phyloP scores from a whole-genome alignment of 2,329 filamentous ascomycete species.

The Colletotrichum sp. region DNA sequence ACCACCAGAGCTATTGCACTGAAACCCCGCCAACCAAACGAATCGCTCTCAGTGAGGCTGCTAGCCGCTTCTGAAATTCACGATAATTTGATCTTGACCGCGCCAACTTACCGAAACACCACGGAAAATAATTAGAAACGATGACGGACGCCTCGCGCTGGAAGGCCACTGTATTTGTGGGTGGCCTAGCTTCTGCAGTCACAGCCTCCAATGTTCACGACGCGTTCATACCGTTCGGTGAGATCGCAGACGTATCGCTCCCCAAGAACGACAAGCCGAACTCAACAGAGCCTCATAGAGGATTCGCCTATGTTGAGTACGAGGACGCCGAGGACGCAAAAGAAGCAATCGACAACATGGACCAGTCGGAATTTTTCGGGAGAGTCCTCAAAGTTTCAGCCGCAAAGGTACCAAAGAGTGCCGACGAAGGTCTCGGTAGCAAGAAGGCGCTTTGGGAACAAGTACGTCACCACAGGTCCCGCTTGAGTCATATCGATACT shows the following conservation, averaged over 20 bases:
- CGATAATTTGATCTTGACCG: background rate
- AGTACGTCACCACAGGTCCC: slow-evolving; percentile 56
- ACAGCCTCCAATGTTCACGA: slow-evolving; percentile 79
- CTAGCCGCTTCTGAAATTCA: background rate
- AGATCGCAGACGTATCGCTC: slow-evolving; percentile 88
- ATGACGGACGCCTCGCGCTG: slow-evolving; percentile 87
- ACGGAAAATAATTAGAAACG: slow-evolving; percentile 14
- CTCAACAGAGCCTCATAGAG: slow-evolving; percentile 79
- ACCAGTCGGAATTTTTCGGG: slow-evolving; percentile 93
- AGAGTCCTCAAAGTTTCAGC: slow-evolving; percentile 89
- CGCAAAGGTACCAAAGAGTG: slow-evolving; percentile 90
- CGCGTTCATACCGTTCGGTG: slow-evolving; percentile 95
- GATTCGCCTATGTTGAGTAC: slow-evolving; percentile 97
- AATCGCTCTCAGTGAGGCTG: background rate
- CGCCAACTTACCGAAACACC: background rate
- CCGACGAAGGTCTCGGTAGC: slow-evolving; percentile 86
- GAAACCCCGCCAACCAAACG: slow-evolving; percentile 13
- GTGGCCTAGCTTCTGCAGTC: slow-evolving; percentile 82
- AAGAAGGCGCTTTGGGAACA: slow-evolving; percentile 97
- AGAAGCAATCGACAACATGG: slow-evolving; percentile 99
- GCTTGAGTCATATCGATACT: background rate
- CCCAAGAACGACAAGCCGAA: slow-evolving; percentile 87
- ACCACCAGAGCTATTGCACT: background rate
- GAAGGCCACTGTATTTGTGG: slow-evolving; percentile 92
- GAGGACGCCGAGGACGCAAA: slow-evolving; percentile 84